A percentile compares a stretch with the other conserved stretches of the same genome.
Evolutionary conservation across 1,284 basidiomycete species (phyloP).

Genomic region (Apiotrichum akiyoshidainum): DNA sequence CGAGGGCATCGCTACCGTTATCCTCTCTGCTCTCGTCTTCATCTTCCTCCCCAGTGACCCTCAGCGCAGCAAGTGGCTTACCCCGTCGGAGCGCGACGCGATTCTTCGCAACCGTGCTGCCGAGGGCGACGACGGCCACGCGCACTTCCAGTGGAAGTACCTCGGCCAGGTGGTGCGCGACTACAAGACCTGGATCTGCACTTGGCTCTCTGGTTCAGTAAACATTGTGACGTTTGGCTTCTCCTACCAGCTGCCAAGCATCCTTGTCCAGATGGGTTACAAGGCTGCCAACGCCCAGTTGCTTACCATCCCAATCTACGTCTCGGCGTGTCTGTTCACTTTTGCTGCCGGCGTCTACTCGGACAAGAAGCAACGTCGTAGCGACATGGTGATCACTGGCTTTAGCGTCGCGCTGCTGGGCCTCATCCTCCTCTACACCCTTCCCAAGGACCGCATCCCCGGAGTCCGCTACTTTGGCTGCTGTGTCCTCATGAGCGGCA

Average conservation of each 20-base stretch:
- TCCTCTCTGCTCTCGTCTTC: conserved; percentile 18
- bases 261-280: conserved; percentile 30
- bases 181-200: conserved; percentile 23
- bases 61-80: conserved; percentile 22
- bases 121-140: conserved; percentile 12
- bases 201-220: conserved; percentile 13
- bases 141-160: conserved; percentile 19
- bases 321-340: conserved; percentile 19
- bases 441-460: conserved; percentile 22
- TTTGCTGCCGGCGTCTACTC: conserved; percentile 15
- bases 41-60: conserved; percentile 24
- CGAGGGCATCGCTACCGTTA: conserved; percentile 23
- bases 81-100: conserved; percentile 15
- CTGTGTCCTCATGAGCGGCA: conserved; percentile 15
- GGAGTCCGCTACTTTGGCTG: conserved; percentile 26
- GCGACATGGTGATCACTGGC: conserved; percentile 19
- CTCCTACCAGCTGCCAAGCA: conserved; percentile 25
- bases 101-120: conserved; percentile 12
- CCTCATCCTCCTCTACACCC: conserved; percentile 23
- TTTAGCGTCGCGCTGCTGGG: conserved; percentile 26
- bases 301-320: conserved; percentile 28
- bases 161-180: conserved; percentile 15
- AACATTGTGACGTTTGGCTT: conserved; percentile 24
- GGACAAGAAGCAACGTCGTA: conserved; percentile 20
- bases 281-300: conserved; percentile 28